Conservation (phyloP, 768 basidiomycete species). For the Tricholoma furcatifolium region DNA sequence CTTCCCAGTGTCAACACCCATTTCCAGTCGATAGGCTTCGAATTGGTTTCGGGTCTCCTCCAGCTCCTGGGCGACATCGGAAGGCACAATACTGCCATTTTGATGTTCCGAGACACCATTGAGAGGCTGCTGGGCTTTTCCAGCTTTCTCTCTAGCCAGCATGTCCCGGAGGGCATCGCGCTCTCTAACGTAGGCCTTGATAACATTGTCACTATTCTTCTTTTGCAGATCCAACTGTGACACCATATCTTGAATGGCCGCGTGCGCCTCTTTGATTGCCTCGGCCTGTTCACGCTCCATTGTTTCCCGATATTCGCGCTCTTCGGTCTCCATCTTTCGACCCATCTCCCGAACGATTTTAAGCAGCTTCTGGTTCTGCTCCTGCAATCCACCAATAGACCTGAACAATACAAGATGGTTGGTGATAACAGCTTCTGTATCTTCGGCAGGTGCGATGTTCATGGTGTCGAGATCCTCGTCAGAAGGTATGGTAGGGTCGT, state of each 20-base stretch:
- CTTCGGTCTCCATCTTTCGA: constrained; percentile 80
- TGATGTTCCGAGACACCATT: constrained; percentile 22
- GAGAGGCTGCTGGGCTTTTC: constrained; percentile 7
- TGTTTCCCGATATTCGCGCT: constrained; percentile 67
- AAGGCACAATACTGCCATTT: constrained; percentile 7
- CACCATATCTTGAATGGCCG: constrained; percentile 77
- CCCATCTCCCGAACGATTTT: constrained; percentile 83
- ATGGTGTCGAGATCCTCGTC: constrained; percentile 58
- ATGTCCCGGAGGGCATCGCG: constrained; percentile 81
- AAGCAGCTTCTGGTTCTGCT: constrained; percentile 88
- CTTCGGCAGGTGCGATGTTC: constrained; percentile 41
- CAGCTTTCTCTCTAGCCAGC: constrained; percentile 50
- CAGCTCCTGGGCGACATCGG: constrained; percentile 57
- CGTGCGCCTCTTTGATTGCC: constrained; percentile 85
- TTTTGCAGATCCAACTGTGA: constrained; percentile 79
- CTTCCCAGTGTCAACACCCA: constrained; percentile 70
- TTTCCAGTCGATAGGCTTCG: constrained; percentile 77
- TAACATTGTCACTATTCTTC: constrained; percentile 62
- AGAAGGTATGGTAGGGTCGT: constrained; percentile 78
- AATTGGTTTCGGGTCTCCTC: constrained; percentile 77
- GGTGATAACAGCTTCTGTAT: constrained; percentile 80
- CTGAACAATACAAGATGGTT: constrained; percentile 87
- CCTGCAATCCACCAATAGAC: constrained; percentile 77
- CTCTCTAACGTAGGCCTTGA: constrained; percentile 84
- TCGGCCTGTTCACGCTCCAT: constrained; percentile 75